Percentiles rank a stretch among this genome's conserved stretches.
phyloP scores from a whole-genome alignment of 2,329 filamentous ascomycete genomes.

The Teratosphaeria epicoccoides region DNA sequence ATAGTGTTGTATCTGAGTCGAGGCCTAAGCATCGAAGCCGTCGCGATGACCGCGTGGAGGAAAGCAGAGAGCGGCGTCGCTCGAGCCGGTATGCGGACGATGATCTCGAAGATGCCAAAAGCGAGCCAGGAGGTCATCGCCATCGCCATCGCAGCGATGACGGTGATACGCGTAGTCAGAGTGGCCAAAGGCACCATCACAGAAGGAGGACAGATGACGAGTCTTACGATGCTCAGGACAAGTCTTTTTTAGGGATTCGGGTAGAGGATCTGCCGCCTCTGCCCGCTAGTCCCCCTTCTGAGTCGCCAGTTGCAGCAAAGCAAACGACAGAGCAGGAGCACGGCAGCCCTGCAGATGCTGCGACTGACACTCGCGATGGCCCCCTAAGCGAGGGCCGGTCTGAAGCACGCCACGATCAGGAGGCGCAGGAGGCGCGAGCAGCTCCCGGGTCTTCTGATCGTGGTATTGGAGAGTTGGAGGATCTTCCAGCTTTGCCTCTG shows the following conservation, averaged over 20 bases:
- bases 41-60: slow-evolving; percentile 12
- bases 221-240: slow-evolving; percentile 19
- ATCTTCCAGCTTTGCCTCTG: slow-evolving; percentile 3
- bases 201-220: slow-evolving; percentile 16
- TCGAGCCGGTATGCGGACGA: slow-evolving; percentile 16
- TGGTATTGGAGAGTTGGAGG: neutral
- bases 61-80: slow-evolving; percentile 15
- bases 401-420: neutral
- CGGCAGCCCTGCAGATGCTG: slow-evolving; percentile 24
- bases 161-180: slow-evolving; percentile 9
- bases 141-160: slow-evolving; percentile 7
- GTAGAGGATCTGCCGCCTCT: slow-evolving; percentile 48
- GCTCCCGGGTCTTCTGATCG: neutral
- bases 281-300: slow-evolving; percentile 23
- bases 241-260: slow-evolving; percentile 56
- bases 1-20: slow-evolving; percentile 17
- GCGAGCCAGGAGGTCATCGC: slow-evolving; percentile 12
- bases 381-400: neutral
- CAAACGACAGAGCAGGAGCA: slow-evolving; percentile 18
- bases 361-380: slow-evolving; percentile 11
- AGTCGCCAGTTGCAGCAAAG: slow-evolving; percentile 18
- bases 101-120: slow-evolving; percentile 8
- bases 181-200: slow-evolving; percentile 14
- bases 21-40: slow-evolving; percentile 10
- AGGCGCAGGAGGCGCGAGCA: neutral